Evolutionary conservation across 2,329 filamentous ascomycete species (phyloP).

Genomic region (Colletotrichum sp.): DNA sequence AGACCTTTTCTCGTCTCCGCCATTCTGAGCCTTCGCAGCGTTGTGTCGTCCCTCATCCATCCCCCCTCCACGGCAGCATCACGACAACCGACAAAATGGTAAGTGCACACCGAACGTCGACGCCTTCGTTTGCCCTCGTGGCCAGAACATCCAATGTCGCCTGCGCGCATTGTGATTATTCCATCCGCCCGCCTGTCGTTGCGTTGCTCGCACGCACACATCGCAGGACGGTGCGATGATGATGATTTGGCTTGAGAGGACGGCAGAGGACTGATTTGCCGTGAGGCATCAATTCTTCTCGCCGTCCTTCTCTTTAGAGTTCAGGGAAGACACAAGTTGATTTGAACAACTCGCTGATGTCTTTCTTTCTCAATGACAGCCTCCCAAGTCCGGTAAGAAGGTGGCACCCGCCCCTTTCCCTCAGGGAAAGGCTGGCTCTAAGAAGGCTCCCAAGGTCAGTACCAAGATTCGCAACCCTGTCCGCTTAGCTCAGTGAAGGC

Average conservation of each 20-base stretch:
- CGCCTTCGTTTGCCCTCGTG: neutral
- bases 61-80: conserved; percentile 11
- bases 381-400: conserved; percentile 98
- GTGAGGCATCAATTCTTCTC: neutral
- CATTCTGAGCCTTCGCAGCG: neutral
- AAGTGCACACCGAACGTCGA: conserved; percentile 6
- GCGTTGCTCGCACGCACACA: conserved; percentile 42
- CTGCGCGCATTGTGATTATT: conserved; percentile 31
- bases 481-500: conserved; percentile 9
- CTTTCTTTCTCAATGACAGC: conserved; percentile 99
- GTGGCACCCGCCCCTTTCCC: conserved; percentile 96
- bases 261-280: neutral
- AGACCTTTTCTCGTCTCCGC: neutral
- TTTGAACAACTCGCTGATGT: conserved; percentile 89
- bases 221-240: conserved; percentile 60
- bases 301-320: conserved; percentile 79
- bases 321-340: conserved; percentile 80
- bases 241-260: conserved; percentile 71
- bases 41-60: neutral
- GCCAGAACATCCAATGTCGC: conserved; percentile 7
- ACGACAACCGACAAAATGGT: conserved; percentile 21
- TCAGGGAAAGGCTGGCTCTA: conserved; percentile 86
- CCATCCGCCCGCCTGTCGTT: conserved; percentile 38
- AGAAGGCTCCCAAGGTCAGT: conserved; percentile 97
- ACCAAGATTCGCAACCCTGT: neutral